Evolutionary conservation across 805 yeast species (phyloP), one percentile per base, ranked within the genome.

Genomic region (Yarrowia hollandica): DNA sequence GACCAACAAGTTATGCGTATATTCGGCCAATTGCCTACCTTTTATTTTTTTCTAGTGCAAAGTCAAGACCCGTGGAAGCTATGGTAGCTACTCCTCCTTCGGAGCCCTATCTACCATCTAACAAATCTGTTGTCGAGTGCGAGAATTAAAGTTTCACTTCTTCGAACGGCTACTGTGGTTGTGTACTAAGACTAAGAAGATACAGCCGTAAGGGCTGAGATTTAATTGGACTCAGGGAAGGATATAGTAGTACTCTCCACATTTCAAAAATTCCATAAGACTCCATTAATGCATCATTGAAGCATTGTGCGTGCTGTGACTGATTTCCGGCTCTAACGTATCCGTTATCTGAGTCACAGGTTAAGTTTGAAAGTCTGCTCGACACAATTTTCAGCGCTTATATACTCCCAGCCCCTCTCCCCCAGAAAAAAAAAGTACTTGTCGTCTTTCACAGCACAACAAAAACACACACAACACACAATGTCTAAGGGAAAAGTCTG

Each of bases 401-500:
- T 31, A 46, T 46, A 46, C 38, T 31, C 38, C 54, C 54, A 22
- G 28, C 37, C 38, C n/a, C 37, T 21, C 22, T 26, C 46, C 28
- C 22, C 22, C 31, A 10, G n/a, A 11, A 16, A 4, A 15, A 4
- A 15, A 15, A 2, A 10, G 12, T 14, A 25, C 48, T 41, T 41
- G 22, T 34, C 39, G 22, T 23, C 28, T 18, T 46, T 26, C 54
- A 46, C 54, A 11, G 16, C 34, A 42, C 31, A 16, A 19, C 25
- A 30, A 18, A 31, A 21, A 39, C 15, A 19, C 34, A 50, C 22
- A 33, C 23, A 14, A 50, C 46, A 46, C 37, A 65, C 28, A 69
- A 91, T 91, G 97, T 86, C 96, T 55, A 92, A 94, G 77, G 99
- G 99, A 72, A 92, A 92, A 79, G 99, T 94, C 74, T 94, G 99